Evolutionary conservation across 2,329 filamentous ascomycete genomes (phyloP).

Genomic region (Hyphodiscus sp.): DNA sequence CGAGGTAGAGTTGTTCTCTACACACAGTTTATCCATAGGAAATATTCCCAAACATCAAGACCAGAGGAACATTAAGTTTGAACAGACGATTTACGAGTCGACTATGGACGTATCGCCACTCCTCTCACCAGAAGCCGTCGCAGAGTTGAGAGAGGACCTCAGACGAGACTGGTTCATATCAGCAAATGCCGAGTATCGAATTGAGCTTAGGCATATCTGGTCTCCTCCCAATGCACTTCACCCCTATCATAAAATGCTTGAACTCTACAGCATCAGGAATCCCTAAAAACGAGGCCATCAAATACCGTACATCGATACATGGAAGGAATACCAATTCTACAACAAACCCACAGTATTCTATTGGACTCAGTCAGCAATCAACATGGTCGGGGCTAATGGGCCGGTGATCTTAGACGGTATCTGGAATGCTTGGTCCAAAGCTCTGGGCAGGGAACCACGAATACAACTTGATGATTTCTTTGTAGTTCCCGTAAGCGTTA

Average conservation of each 20-base stretch:
- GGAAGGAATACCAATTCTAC: conserved; percentile 14
- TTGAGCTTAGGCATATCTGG: conserved; percentile 17
- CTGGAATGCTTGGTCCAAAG: conserved; percentile 17
- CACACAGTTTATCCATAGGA: background rate
- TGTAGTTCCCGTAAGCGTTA: conserved; percentile 16
- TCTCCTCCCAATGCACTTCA: conserved; percentile 15
- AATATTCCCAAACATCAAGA: conserved; percentile 12
- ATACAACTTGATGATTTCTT: conserved; percentile 20
- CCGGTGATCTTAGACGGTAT: conserved; percentile 16
- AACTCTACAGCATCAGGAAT: conserved; percentile 12
- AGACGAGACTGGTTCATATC: conserved; percentile 15
- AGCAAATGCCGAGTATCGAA: conserved; percentile 15
- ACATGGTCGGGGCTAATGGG: conserved; percentile 6
- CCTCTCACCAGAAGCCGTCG: conserved; percentile 17
- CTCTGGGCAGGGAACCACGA: conserved; percentile 16
- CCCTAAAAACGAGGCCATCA: conserved; percentile 14
- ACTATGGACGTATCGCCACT: conserved; percentile 17
- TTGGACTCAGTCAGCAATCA: conserved; percentile 16
- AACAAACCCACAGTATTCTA: conserved; percentile 20
- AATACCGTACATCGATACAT: conserved; percentile 13
- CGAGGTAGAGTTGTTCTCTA: background rate
- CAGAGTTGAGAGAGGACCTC: conserved; percentile 15
- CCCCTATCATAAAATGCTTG: conserved; percentile 13
- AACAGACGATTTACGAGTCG: conserved; percentile 11
- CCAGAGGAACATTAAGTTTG: conserved; percentile 9